These are phyloP conservation scores for Diaporthe australafricana DNA, from an alignment of 2,329 filamentous ascomycete species.

Conservation along the genomic window DNA sequence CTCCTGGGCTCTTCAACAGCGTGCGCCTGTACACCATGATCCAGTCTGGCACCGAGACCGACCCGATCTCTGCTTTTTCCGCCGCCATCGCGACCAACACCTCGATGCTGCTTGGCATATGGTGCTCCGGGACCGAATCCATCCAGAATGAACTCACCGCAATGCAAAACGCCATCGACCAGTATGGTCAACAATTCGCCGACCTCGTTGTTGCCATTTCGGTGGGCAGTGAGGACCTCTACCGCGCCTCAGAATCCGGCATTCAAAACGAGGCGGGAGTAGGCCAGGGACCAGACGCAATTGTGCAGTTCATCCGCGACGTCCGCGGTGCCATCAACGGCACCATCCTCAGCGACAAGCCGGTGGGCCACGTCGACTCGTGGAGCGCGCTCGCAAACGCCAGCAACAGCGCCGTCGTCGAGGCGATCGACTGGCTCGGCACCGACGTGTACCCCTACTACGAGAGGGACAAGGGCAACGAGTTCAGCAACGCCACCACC, in stretches of 20 bases:
- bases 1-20: slow-evolving; percentile 67
- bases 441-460: slow-evolving; percentile 76
- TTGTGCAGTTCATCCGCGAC: neutral
- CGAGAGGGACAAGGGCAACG: slow-evolving; percentile 65
- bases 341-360: slow-evolving; percentile 60
- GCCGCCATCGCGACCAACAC: slow-evolving; percentile 62
- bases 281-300: neutral
- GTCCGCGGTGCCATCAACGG: neutral
- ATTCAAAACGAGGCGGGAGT: neutral
- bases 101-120: neutral
- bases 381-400: slow-evolving; percentile 72
- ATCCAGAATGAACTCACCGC: neutral
- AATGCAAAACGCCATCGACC: neutral
- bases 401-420: slow-evolving; percentile 69
- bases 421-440: slow-evolving; percentile 73
- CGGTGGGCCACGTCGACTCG: slow-evolving; percentile 75
- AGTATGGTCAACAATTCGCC: neutral
- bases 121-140: neutral
- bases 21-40: slow-evolving; percentile 77
- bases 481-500: slow-evolving; percentile 63
- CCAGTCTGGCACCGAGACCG: slow-evolving; percentile 73
- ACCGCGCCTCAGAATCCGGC: neutral
- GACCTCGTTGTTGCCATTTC: neutral
- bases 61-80: slow-evolving; percentile 85
- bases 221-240: neutral